A percentile compares a stretch with the other conserved stretches of the same genome.
Conservation (phyloP, 1,284 basidiomycete species). For the Schizophyllum commune region DNA sequence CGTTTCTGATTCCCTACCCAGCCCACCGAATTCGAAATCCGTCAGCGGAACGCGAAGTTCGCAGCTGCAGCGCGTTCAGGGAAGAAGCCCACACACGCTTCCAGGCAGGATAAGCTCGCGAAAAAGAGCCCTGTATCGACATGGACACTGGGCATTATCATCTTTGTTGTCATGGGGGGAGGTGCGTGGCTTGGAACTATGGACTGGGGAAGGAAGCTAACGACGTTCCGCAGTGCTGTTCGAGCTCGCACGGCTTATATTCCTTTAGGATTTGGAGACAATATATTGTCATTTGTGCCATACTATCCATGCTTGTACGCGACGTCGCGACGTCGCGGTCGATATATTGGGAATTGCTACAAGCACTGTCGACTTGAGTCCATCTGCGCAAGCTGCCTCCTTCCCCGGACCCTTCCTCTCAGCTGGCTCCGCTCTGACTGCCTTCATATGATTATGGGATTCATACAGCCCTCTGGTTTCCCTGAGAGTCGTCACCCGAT, state of each 20-base stretch:
- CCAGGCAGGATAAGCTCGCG: slow-evolving; percentile 58
- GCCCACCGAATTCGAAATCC: slow-evolving; percentile 73
- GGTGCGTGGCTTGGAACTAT: slow-evolving; percentile 35
- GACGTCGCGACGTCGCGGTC: neutral
- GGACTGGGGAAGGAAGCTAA: slow-evolving; percentile 8
- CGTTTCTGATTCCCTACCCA: slow-evolving; percentile 13
- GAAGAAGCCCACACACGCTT: slow-evolving; percentile 65
- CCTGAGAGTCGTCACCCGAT: no score
- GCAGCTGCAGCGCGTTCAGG: slow-evolving; percentile 61
- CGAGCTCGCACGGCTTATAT: slow-evolving; percentile 57
- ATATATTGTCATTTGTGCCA: neutral
- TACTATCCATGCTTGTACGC: neutral
- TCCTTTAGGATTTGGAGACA: slow-evolving; percentile 37
- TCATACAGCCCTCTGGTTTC: no score
- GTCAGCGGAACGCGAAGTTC: slow-evolving; percentile 71
- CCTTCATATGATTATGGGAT: no score
- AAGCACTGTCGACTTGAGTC: no score
- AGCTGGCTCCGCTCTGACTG: no score
- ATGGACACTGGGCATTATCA: slow-evolving; percentile 59
- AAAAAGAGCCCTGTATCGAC: slow-evolving; percentile 66
- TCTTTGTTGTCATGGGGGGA: slow-evolving; percentile 73
- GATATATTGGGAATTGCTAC: neutral
- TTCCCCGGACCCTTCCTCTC: no score
- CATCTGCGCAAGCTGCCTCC: no score
- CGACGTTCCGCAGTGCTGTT: slow-evolving; percentile 49